Base-by-base conservation (phyloP, 2,329 filamentous ascomycete species). In the Alternaria panax region DNA sequence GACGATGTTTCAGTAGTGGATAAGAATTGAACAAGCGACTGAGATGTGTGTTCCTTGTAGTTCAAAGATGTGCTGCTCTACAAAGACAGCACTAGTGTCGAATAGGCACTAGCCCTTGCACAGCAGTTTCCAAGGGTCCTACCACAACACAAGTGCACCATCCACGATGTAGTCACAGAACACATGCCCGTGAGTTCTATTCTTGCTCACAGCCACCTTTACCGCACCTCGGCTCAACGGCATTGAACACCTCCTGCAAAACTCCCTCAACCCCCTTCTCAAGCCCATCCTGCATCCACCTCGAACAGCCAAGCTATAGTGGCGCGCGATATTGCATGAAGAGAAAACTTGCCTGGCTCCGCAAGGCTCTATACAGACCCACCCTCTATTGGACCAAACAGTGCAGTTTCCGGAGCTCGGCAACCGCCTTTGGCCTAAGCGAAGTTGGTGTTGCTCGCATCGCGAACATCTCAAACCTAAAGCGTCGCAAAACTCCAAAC, bases 391-490 rank as follows among this genome's bases (percentile, higher is more conserved):
- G 57, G 57, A 32, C 18, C 16, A 36, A 40, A 32, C 11, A 30
- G 22, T 8, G 16, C 18, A 27, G 25, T 46, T 22, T 34, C 48
- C 60, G 56, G 60, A 41, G 42, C 45, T 48, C 24, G 28, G 48
- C 34, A 56, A 32, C 52, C 46, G 42, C 16, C 20, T 53, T 50
- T 11, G 48, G 47, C 28, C 5, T 56, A 47, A 55, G 53, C 32
- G 25, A 45, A 45, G 27, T 25, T 47, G 54, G 45, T 27, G 48
- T 30, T 32, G 46, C 27, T 50, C 40, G 28, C 30, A 45, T 25
- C 38, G 24, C 45, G 32, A 22, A 16, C n/a, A 51, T 51, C 53
- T 63, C 60, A 63, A 63, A 63, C 60, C 48, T 32, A 18, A 46
- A 43, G 22, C 54, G 60, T 63, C 57, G 60, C 57, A 50, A 11